Conservation (phyloP, 352 stramenopile species). For the Globisporangium solare region DNA sequence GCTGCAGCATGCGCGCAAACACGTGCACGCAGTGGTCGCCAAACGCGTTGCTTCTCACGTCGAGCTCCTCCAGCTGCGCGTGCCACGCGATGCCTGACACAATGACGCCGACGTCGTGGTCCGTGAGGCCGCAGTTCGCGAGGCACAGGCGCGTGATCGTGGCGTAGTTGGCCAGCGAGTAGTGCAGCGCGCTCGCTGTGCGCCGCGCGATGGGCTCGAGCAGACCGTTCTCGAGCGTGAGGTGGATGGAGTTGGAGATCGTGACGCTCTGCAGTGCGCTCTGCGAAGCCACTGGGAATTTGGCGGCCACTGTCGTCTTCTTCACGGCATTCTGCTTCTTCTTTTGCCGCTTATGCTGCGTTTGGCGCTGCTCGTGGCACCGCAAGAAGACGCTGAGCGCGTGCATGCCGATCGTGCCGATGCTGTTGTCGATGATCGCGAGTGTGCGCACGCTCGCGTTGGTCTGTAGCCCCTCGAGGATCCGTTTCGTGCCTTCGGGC, state of each 20-base stretch:
- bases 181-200: conserved; percentile 25
- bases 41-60: conserved; percentile 32
- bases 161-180: conserved; percentile 32
- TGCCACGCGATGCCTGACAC: conserved; percentile 38
- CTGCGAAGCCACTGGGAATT: no score
- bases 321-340: background rate
- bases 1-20: conserved; percentile 25
- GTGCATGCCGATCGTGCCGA: conserved; percentile 29
- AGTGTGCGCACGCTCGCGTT: conserved; percentile 24
- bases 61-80: conserved; percentile 26
- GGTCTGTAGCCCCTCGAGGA: conserved; percentile 20
- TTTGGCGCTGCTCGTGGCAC: no score
- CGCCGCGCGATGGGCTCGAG: conserved; percentile 17
- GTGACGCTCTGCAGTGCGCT: conserved; percentile 17
- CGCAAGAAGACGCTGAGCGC: conserved; percentile 27
- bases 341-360: background rate
- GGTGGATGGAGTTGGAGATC: conserved; percentile 26
- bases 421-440: conserved; percentile 28
- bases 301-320: background rate
- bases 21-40: conserved; percentile 24
- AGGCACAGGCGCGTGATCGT: conserved; percentile 24
- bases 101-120: conserved; percentile 29
- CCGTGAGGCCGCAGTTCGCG: conserved; percentile 31
- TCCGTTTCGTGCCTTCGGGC: conserved; percentile 23
- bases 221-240: conserved; percentile 20